Evolutionary conservation across 2,329 filamentous ascomycete species (phyloP).

Genomic region (Phyllosticta citribraziliensis): DNA sequence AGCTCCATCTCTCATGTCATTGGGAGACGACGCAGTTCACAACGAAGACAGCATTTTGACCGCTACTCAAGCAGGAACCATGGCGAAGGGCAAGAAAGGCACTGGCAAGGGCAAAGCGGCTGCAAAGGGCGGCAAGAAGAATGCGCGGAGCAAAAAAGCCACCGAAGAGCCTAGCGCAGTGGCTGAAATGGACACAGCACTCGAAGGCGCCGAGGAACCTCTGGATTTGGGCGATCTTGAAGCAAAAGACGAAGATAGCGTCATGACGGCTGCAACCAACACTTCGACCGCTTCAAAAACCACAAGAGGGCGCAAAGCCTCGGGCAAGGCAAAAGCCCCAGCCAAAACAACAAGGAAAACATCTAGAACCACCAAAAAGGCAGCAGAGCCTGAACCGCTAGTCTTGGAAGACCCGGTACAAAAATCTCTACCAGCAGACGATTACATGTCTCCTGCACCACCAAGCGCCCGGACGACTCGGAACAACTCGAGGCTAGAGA

Average conservation of each 20-base stretch:
- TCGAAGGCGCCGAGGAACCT: neutral
- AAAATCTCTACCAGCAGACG: neutral
- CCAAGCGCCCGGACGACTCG: neutral
- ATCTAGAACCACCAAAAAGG: conserved; percentile 21
- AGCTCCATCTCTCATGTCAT: conserved; percentile 25
- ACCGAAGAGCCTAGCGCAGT: conserved; percentile 16
- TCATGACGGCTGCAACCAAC: conserved; percentile 37
- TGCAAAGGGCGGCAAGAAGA: conserved; percentile 41
- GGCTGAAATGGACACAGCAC: neutral
- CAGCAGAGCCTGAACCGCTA: conserved; percentile 16
- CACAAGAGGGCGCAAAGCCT: conserved; percentile 28
- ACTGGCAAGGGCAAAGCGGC: conserved; percentile 33
- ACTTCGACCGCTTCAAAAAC: conserved; percentile 19
- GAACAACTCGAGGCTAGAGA: neutral
- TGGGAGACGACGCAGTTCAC: conserved; percentile 36
- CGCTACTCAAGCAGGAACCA: conserved; percentile 29
- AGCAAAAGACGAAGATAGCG: conserved; percentile 45
- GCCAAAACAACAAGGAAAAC: conserved; percentile 28
- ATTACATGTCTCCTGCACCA: neutral
- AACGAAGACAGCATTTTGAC: conserved; percentile 49
- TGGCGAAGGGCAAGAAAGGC: conserved; percentile 19
- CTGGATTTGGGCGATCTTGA: conserved; percentile 4
- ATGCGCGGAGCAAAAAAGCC: conserved; percentile 24
- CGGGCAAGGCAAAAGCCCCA: conserved; percentile 33
- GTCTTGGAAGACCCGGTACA: neutral